Base-by-base conservation (phyloP, 306 rosid species). In the Quillaja saponaria region DNA sequence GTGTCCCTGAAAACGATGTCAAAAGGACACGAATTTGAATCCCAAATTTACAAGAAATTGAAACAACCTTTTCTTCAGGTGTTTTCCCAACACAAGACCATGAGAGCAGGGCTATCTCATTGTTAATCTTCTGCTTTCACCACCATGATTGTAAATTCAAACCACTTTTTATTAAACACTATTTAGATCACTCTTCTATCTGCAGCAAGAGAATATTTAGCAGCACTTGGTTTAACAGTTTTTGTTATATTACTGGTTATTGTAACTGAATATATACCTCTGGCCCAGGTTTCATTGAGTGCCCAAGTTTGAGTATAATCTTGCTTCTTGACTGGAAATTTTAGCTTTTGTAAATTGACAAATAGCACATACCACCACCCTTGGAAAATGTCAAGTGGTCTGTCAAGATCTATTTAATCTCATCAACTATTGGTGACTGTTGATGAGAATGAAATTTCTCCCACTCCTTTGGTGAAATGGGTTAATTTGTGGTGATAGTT, bases 1-100 rank as follows among this genome's bases (percentile, higher is more conserved):
- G 79, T 53, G 98, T 91, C 52, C 98, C 98, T 1, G 87, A 79
- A 70, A 61, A 57, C 48, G 88, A 86, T 20, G 79, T 55, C 57
- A 86, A 88, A 71, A 67, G 98, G 67, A 5, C 76, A 59, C 77
- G 86, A 13, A 8, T 80, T 51, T 88, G 73, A 80, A 31, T 13
- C 19, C 19, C 18, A 25, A 20, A 40, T 55, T 42, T 59, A 44
- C 28, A 4, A 13, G 25, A 9, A 28, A 34, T 3, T 13, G 58
- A 56, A 68, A 62, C 14, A 47, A 49, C 65, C 48, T 48, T 51
- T 66, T 53, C 58, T 40, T 18, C 60, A 38, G 57, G 58, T 61
- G 19, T 59, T 34, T 41, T 11, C 71, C 18, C 45, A 61, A 45
- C 62, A 45, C 68, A 72, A 54, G 35, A 56, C 40, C 42, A 13